Evolutionary conservation across 306 rosid genomes (phyloP), one percentile per base, ranked within the genome.

Genomic region (Chamaecrista fasciculata): DNA sequence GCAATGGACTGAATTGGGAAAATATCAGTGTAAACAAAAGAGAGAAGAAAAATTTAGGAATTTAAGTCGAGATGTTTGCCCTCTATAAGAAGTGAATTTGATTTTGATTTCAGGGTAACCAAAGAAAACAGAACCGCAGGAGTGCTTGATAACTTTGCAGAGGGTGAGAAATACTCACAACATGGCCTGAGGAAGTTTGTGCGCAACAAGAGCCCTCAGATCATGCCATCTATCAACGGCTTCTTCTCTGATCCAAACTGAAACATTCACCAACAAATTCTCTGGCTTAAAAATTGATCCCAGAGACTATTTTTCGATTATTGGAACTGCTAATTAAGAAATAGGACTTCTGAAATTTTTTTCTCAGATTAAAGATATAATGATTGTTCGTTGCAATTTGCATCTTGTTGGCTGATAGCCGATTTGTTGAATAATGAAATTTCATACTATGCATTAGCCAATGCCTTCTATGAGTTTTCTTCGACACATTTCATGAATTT

Each of bases 111-210:
- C 74, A 90, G 98, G 96, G 96, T 90, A 67, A 78, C 67, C 57
- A 94, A 90, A 50, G 81, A 90, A 80, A 83, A 88, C 39, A 88
- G 97, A 85, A 61, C 86, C 37, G 97, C 97, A 76, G 99, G 99
- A 76, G 49, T 94, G 77, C 92, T 91, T 62, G 99, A 91, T 8
- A 94, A 94, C 82, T 79, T 71, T 23, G 79, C 42, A 0, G 85
- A 83, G 79, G 87, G 87, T 33, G 87, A 83, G 83, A 83, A 70
- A 67, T 80, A 83, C 21, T 23, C 85, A 19, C 59, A 83, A 34
- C 85, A 83, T 46, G 5, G 53, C 29, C 33, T 80, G 21, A 83
- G 98, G 85, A 91, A 82, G 86, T 88, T 77, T 69, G 91, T 91
- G 37, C 91, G 99, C 39, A 76, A 53, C 76, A 79, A 20, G 78